Evolutionary conservation across 306 rosid genomes (phyloP).

Genomic region (Vigna nakashimae): DNA sequence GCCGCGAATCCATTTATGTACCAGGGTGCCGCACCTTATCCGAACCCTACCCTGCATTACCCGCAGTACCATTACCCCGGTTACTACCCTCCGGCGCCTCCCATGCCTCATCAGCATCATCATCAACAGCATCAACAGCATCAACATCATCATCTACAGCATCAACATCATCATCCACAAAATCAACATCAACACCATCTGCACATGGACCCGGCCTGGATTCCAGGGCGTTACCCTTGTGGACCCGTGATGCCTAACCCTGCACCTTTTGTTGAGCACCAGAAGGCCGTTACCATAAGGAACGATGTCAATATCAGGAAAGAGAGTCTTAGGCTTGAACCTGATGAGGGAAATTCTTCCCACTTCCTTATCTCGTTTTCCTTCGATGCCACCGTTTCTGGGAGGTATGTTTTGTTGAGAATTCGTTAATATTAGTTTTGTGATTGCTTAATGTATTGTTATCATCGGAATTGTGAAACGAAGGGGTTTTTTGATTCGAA

Average conservation of each 20-base stretch:
- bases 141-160: slow-evolving; percentile 26
- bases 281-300: slow-evolving; percentile 91
- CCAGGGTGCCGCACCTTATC: slow-evolving; percentile 67
- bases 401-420: slow-evolving; percentile 60
- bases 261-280: slow-evolving; percentile 80
- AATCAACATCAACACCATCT: slow-evolving; percentile 35
- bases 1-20: slow-evolving; percentile 62
- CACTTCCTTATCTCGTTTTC: slow-evolving; percentile 71
- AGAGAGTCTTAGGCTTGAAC: slow-evolving; percentile 76
- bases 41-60: slow-evolving; percentile 41
- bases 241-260: slow-evolving; percentile 60
- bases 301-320: slow-evolving; percentile 92
- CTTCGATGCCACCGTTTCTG: slow-evolving; percentile 86
- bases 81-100: slow-evolving; percentile 44
- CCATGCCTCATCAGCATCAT: slow-evolving; percentile 37
- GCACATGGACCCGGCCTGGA: slow-evolving; percentile 51
- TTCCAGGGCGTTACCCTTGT: slow-evolving; percentile 62
- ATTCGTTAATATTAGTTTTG: background rate
- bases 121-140: slow-evolving; percentile 40
- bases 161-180: background rate
- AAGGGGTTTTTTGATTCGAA: background rate
- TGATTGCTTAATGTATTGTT: background rate
- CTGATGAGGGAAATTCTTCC: slow-evolving; percentile 75
- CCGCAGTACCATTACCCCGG: slow-evolving; percentile 49
- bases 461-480: background rate